A percentile compares a stretch with the other conserved stretches of the same genome.
Evolutionary conservation across 495 filamentous ascomycete species (phyloP).

Genomic region (Lichenothelia convexa): DNA sequence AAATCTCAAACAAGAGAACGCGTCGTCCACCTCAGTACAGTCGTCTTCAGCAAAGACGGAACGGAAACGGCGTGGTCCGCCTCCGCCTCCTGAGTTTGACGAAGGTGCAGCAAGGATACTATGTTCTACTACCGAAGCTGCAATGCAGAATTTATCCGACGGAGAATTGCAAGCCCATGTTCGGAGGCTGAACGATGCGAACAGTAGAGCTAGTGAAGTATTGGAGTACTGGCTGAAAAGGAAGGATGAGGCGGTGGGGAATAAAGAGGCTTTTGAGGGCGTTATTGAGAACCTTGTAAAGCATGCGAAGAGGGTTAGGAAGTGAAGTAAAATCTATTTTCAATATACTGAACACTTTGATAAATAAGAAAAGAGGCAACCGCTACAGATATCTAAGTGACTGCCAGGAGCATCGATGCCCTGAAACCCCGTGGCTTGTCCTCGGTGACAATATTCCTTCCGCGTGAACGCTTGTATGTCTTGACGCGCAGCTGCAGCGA

Average conservation of each 20-base stretch:
- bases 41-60: conserved; percentile 23
- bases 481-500: too few species aligned
- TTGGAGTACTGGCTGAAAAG: conserved; percentile 79
- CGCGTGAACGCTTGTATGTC: too few species aligned
- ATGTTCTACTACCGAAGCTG: conserved; percentile 68
- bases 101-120: conserved; percentile 57
- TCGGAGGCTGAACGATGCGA: conserved; percentile 46
- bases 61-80: conserved; percentile 32
- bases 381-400: too few species aligned
- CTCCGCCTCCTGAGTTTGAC: conserved; percentile 58
- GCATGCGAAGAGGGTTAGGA: conserved; percentile 77
- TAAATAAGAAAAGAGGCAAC: too few species aligned
- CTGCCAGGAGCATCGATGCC: too few species aligned
- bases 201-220: conserved; percentile 49
- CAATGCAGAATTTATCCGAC: conserved; percentile 55
- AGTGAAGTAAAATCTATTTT: conserved; percentile 19
- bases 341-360: too few species aligned
- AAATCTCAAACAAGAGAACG: conserved; percentile 26
- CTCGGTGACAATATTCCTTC: too few species aligned
- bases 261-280: conserved; percentile 90
- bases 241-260: conserved; percentile 64
- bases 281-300: conserved; percentile 97
- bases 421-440: too few species aligned
- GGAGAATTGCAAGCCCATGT: conserved; percentile 59
- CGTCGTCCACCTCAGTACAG: conserved; percentile 37